Base-by-base conservation (phyloP, 495 filamentous ascomycete species). In the Glutinoglossum americanum region DNA sequence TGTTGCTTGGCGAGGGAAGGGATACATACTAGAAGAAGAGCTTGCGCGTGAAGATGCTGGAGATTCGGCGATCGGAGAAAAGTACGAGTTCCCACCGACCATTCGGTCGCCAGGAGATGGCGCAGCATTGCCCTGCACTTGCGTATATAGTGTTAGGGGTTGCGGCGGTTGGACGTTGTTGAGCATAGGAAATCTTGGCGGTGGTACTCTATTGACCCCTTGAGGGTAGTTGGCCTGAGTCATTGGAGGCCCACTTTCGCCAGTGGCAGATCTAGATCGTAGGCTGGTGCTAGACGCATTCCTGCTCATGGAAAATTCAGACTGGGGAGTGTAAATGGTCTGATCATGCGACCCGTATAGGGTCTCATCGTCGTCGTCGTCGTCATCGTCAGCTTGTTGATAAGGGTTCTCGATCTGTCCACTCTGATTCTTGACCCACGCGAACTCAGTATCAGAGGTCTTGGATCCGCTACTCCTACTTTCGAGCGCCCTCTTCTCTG, bases 41-140 rank as follows among this genome's bases (percentile, higher is more conserved):
- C 84, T 94, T 8, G 87, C 87, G 51, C 89, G 78, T 6, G 83
- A 84, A 1, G 87, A 93, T 13, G 75, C 78, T 21, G 92, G 88
- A 0, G 89, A 89, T 58, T 96, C 89, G 13, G 76, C 77, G 10
- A 80, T 76, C 0, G 92, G 92, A 0, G 90, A 96, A 67, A 98
- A 98, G 66, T 95, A 96, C 8, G 89, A 95, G 51, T 83, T 80
- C 27, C 75, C 74, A 56, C 54, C 27, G 66, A 66, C 48, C 59
- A 70, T 65, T 57, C 73, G 68, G 58, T 81, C 76, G 49, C 67
- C 66, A 27, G 82, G 70, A 57, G 75, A 73, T 66, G 72, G 61
- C 68, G 70, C 64, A 65, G 77, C 57, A 62, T 65, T 48, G 60
- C 65, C 47, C 53, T 69, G 57, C 63, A 76, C 70, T 62, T 85